Evolutionary conservation across 441 rosid genomes (phyloP).

Genomic region (Bocquillonia castaneifolia): DNA sequence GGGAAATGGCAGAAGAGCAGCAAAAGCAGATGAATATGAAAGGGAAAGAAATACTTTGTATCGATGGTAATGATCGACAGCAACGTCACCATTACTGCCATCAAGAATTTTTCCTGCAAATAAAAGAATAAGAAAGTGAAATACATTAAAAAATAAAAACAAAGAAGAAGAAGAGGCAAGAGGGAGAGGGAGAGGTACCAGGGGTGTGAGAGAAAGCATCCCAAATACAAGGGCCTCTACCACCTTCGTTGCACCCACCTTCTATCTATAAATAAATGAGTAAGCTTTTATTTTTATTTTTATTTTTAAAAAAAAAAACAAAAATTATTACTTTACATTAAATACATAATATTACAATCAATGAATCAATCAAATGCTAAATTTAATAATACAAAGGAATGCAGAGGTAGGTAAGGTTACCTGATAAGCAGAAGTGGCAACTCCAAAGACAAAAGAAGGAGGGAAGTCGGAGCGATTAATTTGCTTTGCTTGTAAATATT

Average conservation of each 20-base stretch:
- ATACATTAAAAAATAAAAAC: not conserved
- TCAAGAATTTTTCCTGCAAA: slow-evolving; percentile 58
- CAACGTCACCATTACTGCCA: slow-evolving; percentile 76
- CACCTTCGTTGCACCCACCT: slow-evolving; percentile 77
- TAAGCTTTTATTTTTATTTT: not conserved
- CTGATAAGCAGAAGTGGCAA: slow-evolving; percentile 86
- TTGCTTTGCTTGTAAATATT: slow-evolving; percentile 20
- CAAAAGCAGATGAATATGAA: not conserved
- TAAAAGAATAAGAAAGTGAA: slow-evolving; percentile 12
- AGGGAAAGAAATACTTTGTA: slow-evolving; percentile 42
- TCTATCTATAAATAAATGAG: slow-evolving; percentile 51
- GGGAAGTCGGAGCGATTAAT: slow-evolving; percentile 56
- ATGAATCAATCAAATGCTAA: no score
- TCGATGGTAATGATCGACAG: slow-evolving; percentile 85
- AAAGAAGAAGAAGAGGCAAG: not conserved
- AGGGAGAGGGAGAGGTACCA: slow-evolving; percentile 32
- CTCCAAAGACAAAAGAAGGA: slow-evolving; percentile 64
- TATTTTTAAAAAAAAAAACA: not conserved
- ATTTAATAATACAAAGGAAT: no score
- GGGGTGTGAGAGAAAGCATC: slow-evolving; percentile 63
- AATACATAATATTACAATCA: no score
- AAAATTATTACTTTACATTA: no score
- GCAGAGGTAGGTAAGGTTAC: slow-evolving; percentile 13
- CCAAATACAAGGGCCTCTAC: slow-evolving; percentile 81
- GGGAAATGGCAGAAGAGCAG: not conserved